A percentile compares a stretch with the other conserved stretches of the same genome.
Evolutionary conservation across 352 stramenopile genomes (phyloP).

Genomic region (Phytophthora lateralis): DNA sequence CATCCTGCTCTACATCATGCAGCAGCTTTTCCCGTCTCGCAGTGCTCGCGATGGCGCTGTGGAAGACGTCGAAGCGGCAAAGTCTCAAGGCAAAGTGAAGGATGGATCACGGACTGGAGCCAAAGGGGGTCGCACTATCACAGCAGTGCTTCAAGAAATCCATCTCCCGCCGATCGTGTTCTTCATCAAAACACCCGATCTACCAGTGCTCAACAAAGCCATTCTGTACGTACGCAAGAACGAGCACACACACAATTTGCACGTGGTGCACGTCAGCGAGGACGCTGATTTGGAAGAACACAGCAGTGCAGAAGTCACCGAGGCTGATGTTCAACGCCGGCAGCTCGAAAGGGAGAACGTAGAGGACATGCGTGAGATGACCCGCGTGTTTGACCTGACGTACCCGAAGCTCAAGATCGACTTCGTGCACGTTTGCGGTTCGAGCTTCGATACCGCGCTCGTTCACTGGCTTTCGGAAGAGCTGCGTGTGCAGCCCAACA

Average conservation of each 20-base stretch:
- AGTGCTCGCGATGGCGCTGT: slow-evolving; percentile 20
- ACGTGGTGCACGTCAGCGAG: slow-evolving; percentile 88
- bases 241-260: slow-evolving; percentile 91
- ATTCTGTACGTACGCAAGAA: slow-evolving; percentile 94
- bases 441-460: slow-evolving; percentile 73
- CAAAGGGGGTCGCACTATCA: slow-evolving; percentile 70
- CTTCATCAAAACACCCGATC: slow-evolving; percentile 89
- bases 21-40: slow-evolving; percentile 62
- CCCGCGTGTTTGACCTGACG: slow-evolving; percentile 85
- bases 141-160: slow-evolving; percentile 61
- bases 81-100: slow-evolving; percentile 28
- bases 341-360: slow-evolving; percentile 47
- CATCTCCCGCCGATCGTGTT: slow-evolving; percentile 90
- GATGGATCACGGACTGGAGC: slow-evolving; percentile 52
- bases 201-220: slow-evolving; percentile 93
- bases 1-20: slow-evolving; percentile 71
- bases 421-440: slow-evolving; percentile 76
- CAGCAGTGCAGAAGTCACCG: slow-evolving; percentile 38
- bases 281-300: slow-evolving; percentile 32
- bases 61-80: slow-evolving; percentile 33
- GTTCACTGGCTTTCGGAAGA: slow-evolving; percentile 87
- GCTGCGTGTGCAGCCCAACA: slow-evolving; percentile 84
- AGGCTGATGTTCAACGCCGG: slow-evolving; percentile 40
- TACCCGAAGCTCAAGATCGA: slow-evolving; percentile 94
- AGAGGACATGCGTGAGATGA: slow-evolving; percentile 78